A percentile compares a stretch with the other conserved stretches of the same genome.
Conservation (phyloP, 768 basidiomycete species). For the Boletales sp. region DNA sequence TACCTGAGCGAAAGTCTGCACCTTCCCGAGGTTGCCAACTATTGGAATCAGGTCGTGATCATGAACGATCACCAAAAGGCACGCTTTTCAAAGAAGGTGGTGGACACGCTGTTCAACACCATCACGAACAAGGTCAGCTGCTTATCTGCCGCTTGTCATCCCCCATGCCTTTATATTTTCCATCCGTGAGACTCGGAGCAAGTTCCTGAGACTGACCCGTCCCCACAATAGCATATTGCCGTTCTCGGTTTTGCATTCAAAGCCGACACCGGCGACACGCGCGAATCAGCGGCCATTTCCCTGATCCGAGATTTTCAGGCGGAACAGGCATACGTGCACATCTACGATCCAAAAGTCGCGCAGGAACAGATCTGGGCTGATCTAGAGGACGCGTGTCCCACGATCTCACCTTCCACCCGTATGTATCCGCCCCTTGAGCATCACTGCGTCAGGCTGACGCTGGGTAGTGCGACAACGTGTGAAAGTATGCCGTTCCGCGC, state of each 20-base stretch:
- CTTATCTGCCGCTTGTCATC: too few relatives aligned
- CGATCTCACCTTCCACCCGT: constrained; percentile 63
- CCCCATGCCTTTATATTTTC: too few relatives aligned
- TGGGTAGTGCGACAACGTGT: constrained; percentile 82
- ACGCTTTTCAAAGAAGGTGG: constrained; percentile 92
- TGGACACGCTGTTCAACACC: constrained; percentile 97
- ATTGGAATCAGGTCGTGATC: constrained; percentile 96
- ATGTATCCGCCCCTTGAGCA: constrained; percentile 24
- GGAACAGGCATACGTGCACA: constrained; percentile 80
- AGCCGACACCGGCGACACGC: constrained; percentile 98
- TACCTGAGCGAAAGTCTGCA: constrained; percentile 94
- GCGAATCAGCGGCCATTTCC: constrained; percentile 94
- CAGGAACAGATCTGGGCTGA: constrained; percentile 86
- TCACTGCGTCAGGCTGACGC: neutral
- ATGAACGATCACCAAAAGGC: constrained; percentile 99
- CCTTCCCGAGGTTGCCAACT: constrained; percentile 93
- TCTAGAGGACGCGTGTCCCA: constrained; percentile 65
- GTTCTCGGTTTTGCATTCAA: constrained; percentile 99
- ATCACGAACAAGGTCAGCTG: constrained; percentile 82
- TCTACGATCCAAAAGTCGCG: constrained; percentile 91
- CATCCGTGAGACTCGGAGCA: too few relatives aligned
- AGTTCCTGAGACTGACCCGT: too few relatives aligned
- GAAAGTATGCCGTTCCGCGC: constrained; percentile 67
- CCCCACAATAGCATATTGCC: constrained; percentile 66
- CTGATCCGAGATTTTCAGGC: constrained; percentile 90